phyloP scores from a whole-genome alignment of 202 grass and related monocot genomes.

The Setaria italica region DNA sequence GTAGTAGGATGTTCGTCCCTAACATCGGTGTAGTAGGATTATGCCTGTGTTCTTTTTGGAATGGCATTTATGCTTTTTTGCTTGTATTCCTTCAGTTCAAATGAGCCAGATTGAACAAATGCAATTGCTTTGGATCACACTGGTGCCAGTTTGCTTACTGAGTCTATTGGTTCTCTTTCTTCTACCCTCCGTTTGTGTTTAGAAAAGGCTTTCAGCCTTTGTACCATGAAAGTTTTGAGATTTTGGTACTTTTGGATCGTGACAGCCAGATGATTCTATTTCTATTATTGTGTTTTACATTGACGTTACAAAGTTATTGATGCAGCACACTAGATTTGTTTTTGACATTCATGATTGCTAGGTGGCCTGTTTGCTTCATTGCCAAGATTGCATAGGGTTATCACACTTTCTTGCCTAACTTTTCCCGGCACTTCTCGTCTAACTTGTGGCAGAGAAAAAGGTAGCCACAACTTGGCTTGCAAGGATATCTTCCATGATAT shows the following conservation, averaged over 20 bases:
- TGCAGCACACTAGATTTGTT: not conserved
- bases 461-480: slow-evolving; percentile 10
- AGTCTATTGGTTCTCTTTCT: not conserved
- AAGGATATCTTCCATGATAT: not conserved
- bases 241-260: not conserved
- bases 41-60: not conserved
- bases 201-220: not conserved
- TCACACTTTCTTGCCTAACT: not conserved
- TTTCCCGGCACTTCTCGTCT: not conserved
- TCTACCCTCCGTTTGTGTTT: not conserved
- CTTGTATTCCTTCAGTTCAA: not conserved
- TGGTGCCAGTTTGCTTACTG: not conserved
- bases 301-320: not conserved
- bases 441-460: not conserved
- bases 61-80: not conserved
- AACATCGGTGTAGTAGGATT: not conserved
- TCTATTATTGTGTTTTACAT: not conserved
- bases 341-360: slow-evolving; percentile 2
- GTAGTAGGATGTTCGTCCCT: slow-evolving; percentile 20
- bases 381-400: not conserved
- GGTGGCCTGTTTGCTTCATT: not conserved
- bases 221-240: not conserved
- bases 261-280: not conserved
- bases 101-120: not conserved
- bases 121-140: not conserved